Percentiles rank a stretch among this genome's conserved stretches.
These are phyloP conservation scores for Tremella yokohamensis DNA, from an alignment of 768 basidiomycete species.

Conservation along the genomic window DNA sequence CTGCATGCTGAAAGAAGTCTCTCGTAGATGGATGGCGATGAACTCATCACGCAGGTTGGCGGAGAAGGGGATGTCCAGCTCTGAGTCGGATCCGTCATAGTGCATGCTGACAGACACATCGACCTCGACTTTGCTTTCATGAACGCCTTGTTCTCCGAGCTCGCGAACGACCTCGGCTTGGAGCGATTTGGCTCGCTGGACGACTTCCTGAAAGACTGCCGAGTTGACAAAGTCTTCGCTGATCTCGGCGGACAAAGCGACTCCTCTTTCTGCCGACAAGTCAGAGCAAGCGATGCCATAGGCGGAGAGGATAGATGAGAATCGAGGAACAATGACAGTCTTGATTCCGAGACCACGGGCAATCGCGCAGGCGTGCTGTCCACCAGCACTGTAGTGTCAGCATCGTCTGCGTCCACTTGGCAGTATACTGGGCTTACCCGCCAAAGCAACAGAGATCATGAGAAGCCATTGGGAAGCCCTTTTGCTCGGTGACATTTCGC, in stretches of 20 bases:
- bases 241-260: constrained; percentile 49
- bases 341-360: constrained; percentile 20
- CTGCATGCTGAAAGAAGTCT: constrained; percentile 84
- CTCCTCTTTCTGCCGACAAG: background rate
- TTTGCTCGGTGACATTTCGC: constrained; percentile 57
- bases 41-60: constrained; percentile 62
- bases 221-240: constrained; percentile 14
- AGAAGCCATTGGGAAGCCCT: constrained; percentile 25
- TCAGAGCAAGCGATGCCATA: constrained; percentile 66
- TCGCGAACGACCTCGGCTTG: background rate
- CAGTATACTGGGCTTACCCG: constrained; percentile 52
- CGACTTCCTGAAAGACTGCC: constrained; percentile 8
- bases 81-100: constrained; percentile 61
- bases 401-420: constrained; percentile 42
- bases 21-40: constrained; percentile 76
- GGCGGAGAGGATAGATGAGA: constrained; percentile 83
- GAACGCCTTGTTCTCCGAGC: constrained; percentile 50
- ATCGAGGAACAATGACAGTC: constrained; percentile 14
- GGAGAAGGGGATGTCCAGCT: constrained; percentile 65
- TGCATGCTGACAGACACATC: constrained; percentile 60
- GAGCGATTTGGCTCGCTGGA: background rate
- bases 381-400: constrained; percentile 47
- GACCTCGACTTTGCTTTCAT: constrained; percentile 61
- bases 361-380: constrained; percentile 45
- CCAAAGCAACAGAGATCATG: constrained; percentile 60